Percentiles rank a stretch among this genome's conserved stretches.
Conservation (phyloP, 805 yeast genomes). For the Wickerhamomyces queroliae region DNA sequence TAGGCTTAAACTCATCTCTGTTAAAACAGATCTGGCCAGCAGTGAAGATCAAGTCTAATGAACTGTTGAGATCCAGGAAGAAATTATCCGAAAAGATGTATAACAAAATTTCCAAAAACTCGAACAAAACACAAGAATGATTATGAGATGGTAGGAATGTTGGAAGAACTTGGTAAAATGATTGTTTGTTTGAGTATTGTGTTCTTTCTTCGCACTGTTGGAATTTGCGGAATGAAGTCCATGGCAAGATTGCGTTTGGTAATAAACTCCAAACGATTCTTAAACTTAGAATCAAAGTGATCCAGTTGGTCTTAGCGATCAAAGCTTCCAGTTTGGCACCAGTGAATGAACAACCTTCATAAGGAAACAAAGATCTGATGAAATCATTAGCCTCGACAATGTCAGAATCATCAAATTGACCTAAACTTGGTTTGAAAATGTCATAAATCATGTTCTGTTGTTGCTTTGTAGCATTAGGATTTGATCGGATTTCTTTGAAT, state of each 20-base stretch:
- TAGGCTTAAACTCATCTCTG: conserved; percentile 16
- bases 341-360: conserved; percentile 30
- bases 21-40: conserved; percentile 32
- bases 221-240: conserved; percentile 27
- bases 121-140: conserved; percentile 29
- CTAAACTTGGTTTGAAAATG: conserved; percentile 29
- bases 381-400: conserved; percentile 21
- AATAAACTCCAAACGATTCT: conserved; percentile 29
- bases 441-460: conserved; percentile 20
- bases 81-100: conserved; percentile 26
- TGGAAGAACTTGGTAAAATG: conserved; percentile 30
- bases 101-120: conserved; percentile 29
- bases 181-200: conserved; percentile 21
- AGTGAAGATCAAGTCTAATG: conserved; percentile 27
- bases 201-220: conserved; percentile 17
- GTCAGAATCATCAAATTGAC: conserved; percentile 27
- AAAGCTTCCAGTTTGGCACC: conserved; percentile 23
- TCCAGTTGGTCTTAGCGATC: conserved; percentile 19
- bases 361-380: conserved; percentile 28
- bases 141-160: conserved; percentile 27
- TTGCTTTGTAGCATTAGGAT: conserved; percentile 6
- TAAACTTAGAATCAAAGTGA: conserved; percentile 22
- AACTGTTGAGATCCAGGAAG: conserved; percentile 23
- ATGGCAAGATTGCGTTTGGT: conserved; percentile 29
- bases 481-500: conserved; percentile 12